Base-by-base conservation (phyloP, 805 yeast genomes). In the Hanseniaspora nectarophila region DNA sequence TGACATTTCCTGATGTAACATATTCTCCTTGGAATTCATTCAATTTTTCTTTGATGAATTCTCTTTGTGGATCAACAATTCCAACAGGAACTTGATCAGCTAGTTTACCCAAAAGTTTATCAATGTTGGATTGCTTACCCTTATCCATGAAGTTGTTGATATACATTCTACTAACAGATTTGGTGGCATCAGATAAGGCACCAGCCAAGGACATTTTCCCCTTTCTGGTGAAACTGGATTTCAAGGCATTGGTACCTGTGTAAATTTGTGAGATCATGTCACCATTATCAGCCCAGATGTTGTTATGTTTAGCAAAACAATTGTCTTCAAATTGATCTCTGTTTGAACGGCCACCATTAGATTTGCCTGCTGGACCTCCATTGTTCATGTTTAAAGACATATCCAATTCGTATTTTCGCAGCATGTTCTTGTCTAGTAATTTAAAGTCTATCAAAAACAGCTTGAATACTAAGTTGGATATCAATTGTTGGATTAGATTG, bases 151-250 rank as follows among this genome's bases (percentile, higher is more conserved):
- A 92, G 57, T 94, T 90, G 68, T 92, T 92, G 63, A 92, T 90
- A 65, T 92, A 92, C 78, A 92, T 80, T 66, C 99, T 74, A 39
- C 95, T 82, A 8, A 92, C 95, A 0, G 96, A 86, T 67, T 92
- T 92, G 1, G 97, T 88, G 4, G 94, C 96, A 68, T 92, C 99
- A 0, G 95, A 84, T n/a, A 92, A 67, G 0, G 97, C 96, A 33
- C 97, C 97, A 0, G 97, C 97, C 51, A 92, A 69, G 42, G 90
- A 87, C 97, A 89, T 88, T 61, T 89, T 90, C 23, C 98, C 98
- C 28, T 85, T 81, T 63, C 99, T 76, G 1, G 97, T 85, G 62
- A 84, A 92, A 4, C 96, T 87, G 0, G 96, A 85, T 66, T 92
- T 92, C 56, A 92, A 72, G 0, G 99, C 99, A 55, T 95, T 95